Conservation (phyloP, 2,329 filamentous ascomycete genomes). For the Cercospora canescens region DNA sequence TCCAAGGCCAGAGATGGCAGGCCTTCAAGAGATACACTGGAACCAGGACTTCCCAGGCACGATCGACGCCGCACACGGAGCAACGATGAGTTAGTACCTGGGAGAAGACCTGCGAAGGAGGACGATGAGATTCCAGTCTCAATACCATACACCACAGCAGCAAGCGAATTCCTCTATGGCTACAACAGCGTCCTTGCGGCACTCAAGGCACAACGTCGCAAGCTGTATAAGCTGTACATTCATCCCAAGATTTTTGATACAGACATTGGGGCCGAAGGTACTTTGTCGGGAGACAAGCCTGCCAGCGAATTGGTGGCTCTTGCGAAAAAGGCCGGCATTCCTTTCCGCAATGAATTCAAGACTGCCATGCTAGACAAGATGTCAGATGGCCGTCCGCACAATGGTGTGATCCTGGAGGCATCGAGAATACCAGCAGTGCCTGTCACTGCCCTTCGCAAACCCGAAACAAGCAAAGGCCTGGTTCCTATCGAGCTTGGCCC, state of each 20-base stretch:
- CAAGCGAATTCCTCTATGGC: slow-evolving; percentile 90
- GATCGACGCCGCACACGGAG: not conserved
- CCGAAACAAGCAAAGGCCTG: slow-evolving; percentile 39
- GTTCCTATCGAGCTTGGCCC: slow-evolving; percentile 63
- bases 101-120: slow-evolving; percentile 1
- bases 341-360: slow-evolving; percentile 58
- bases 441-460: slow-evolving; percentile 33
- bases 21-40: not conserved
- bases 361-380: slow-evolving; percentile 68
- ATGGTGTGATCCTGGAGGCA: slow-evolving; percentile 83
- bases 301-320: slow-evolving; percentile 21
- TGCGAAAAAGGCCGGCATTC: slow-evolving; percentile 46
- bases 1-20: not conserved
- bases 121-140: slow-evolving; percentile 39
- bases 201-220: slow-evolving; percentile 66
- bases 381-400: slow-evolving; percentile 80
- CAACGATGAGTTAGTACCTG: not conserved
- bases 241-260: slow-evolving; percentile 30
- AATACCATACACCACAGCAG: slow-evolving; percentile 75
- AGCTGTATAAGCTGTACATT: slow-evolving; percentile 83
- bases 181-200: slow-evolving; percentile 78
- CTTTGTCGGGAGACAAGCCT: slow-evolving; percentile 17
- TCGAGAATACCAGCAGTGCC: slow-evolving; percentile 70
- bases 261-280: slow-evolving; percentile 10
- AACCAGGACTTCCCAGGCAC: not conserved